These are phyloP conservation scores for Populus hybrid DNA, from an alignment of 441 rosid species.

Conservation along the genomic window DNA sequence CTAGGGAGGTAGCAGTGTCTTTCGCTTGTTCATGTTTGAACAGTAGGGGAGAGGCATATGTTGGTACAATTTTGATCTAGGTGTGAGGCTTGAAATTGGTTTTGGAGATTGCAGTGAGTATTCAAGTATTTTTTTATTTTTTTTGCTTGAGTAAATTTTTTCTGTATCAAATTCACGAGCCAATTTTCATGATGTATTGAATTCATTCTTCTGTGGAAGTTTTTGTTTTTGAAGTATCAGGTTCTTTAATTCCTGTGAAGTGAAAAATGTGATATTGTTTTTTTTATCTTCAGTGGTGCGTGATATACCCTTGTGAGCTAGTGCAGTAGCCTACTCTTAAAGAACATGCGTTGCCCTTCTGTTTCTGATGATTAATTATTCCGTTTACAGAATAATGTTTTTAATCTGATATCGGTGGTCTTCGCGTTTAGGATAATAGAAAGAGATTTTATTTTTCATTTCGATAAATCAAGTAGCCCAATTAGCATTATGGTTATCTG, in stretches of 20 bases:
- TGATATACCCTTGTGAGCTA: background rate
- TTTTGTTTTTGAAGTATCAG: background rate
- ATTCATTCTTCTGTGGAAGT: background rate
- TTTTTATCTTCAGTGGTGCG: background rate
- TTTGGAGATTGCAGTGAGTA: background rate
- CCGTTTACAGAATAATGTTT: background rate
- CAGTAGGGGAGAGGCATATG: constrained; percentile 11
- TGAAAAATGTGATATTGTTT: background rate
- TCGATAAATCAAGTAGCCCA: no score
- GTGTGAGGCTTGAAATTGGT: constrained; percentile 18
- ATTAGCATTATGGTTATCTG: no score
- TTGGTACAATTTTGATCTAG: constrained; percentile 22
- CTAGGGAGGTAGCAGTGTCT: background rate
- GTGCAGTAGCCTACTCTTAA: background rate
- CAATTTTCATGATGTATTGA: background rate
- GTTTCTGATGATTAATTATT: background rate
- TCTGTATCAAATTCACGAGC: background rate
- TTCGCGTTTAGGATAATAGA: no score
- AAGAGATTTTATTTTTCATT: no score
- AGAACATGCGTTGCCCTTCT: background rate
- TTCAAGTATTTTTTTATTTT: background rate
- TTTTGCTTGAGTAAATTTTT: background rate
- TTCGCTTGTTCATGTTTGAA: background rate
- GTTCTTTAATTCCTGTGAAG: background rate
- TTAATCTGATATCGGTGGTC: background rate